Conservation (phyloP, 2,329 filamentous ascomycete species). For the Neodidymelliopsis sp. region DNA sequence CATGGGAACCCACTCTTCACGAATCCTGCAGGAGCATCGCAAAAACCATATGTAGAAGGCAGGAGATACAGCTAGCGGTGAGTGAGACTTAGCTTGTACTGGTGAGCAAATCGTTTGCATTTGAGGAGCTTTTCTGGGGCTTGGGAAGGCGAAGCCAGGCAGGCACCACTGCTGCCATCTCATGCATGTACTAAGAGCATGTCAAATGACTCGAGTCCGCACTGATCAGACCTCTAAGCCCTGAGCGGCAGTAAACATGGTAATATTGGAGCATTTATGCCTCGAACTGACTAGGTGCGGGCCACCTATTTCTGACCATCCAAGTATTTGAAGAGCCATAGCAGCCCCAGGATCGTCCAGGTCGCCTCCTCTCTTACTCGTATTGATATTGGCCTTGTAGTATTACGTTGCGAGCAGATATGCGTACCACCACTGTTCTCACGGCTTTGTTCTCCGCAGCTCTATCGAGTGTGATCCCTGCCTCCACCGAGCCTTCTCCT, state of each 20-base stretch:
- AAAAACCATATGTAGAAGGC: background rate
- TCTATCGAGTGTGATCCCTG: conserved; percentile 27
- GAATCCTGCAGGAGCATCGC: conserved; percentile 10
- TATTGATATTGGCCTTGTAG: conserved; percentile 22
- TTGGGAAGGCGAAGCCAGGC: conserved; percentile 9
- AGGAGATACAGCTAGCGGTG: background rate
- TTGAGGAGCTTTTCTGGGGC: conserved; percentile 10
- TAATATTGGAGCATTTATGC: conserved; percentile 2
- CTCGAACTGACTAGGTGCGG: conserved; percentile 7
- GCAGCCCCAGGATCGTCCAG: conserved; percentile 13
- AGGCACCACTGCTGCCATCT: conserved; percentile 8
- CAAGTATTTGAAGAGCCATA: conserved; percentile 26
- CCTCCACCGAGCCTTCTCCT: conserved; percentile 12
- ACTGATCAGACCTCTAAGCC: conserved; percentile 6
- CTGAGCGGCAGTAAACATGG: conserved; percentile 3
- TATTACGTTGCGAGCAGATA: conserved; percentile 8
- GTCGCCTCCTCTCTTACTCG: conserved; percentile 12
- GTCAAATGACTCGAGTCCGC: conserved; percentile 20
- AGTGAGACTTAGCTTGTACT: background rate
- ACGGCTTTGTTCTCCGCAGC: conserved; percentile 23
- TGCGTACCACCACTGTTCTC: conserved; percentile 30
- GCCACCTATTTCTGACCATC: conserved; percentile 5
- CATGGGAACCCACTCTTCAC: conserved; percentile 18
- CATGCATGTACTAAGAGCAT: conserved; percentile 3
- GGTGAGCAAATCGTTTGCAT: conserved; percentile 1